Percentiles rank a stretch among this genome's conserved stretches.
phyloP scores from a whole-genome alignment of 179 eudicot species.

The Silene vulgaris region DNA sequence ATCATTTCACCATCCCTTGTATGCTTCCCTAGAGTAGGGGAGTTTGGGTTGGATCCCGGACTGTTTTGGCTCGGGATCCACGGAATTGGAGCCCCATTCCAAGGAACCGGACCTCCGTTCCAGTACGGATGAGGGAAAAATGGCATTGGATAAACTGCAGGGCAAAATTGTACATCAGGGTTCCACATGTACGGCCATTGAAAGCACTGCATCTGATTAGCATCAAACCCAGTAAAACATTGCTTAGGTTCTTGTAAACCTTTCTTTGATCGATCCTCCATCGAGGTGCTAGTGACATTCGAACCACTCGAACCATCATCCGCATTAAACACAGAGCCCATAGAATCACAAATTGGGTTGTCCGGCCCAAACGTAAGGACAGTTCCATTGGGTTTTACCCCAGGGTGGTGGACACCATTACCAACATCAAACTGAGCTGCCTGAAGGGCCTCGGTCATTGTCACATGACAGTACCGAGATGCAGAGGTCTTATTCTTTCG shows the following conservation, averaged over 20 bases:
- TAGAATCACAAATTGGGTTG: slow-evolving; percentile 21
- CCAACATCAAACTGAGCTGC: slow-evolving; percentile 4
- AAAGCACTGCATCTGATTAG: slow-evolving; percentile 23
- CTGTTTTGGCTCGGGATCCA: slow-evolving; percentile 18
- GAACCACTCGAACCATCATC: slow-evolving; percentile 57
- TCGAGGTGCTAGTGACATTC: slow-evolving; percentile 42
- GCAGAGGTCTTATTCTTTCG: slow-evolving; percentile 28
- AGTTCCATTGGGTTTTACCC: slow-evolving; percentile 10
- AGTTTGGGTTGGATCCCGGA: slow-evolving; percentile 20
- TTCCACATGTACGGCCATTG: slow-evolving; percentile 31
- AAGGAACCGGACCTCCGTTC: slow-evolving; percentile 43
- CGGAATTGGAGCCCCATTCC: slow-evolving; percentile 17
- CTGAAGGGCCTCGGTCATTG: slow-evolving; percentile 19
- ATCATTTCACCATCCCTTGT: slow-evolving; percentile 27
- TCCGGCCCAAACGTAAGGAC: slow-evolving; percentile 25
- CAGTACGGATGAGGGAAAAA: slow-evolving; percentile 46
- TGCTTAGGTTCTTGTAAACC: slow-evolving; percentile 11
- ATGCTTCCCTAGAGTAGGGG: slow-evolving; percentile 30
- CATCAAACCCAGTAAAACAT: slow-evolving; percentile 22
- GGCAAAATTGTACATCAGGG: slow-evolving; percentile 23
- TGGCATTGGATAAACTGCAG: slow-evolving; percentile 25
- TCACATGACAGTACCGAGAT: slow-evolving; percentile 18
- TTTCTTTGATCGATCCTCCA: slow-evolving; percentile 27
- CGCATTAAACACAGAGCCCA: slow-evolving; percentile 24
- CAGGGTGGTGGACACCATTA: slow-evolving; percentile 21